Evolutionary conservation across 2,329 filamentous ascomycete species (phyloP).

Genomic region (Elsinoe arachidis): DNA sequence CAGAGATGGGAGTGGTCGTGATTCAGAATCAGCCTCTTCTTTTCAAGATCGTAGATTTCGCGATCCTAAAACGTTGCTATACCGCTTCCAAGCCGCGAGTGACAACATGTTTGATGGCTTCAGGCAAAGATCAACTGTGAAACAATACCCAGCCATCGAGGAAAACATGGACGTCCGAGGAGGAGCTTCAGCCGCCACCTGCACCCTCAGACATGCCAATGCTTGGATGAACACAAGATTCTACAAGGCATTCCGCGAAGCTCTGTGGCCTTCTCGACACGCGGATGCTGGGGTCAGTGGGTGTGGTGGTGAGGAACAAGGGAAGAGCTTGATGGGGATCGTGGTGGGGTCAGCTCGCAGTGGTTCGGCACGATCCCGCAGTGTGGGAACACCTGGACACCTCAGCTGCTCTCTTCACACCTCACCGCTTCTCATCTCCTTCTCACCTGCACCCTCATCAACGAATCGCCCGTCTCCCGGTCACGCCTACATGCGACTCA

Average conservation of each 20-base stretch:
- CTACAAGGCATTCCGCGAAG: background rate
- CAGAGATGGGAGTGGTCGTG: constrained; percentile 2
- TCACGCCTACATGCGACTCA: background rate
- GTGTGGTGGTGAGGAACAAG: background rate
- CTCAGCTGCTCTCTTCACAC: background rate
- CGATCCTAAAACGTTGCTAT: background rate
- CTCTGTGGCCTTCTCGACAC: background rate
- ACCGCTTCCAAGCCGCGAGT: background rate
- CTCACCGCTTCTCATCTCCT: too few species aligned
- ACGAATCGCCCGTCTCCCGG: background rate
- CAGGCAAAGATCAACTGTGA: constrained; percentile 1
- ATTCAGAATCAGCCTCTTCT: background rate
- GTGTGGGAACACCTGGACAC: background rate
- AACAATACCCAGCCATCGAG: background rate
- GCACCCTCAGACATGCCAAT: background rate
- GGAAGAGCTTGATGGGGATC: background rate
- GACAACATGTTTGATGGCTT: background rate
- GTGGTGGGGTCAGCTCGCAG: background rate
- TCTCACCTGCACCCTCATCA: background rate
- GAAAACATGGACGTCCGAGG: background rate
- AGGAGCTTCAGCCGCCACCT: background rate
- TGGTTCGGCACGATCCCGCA: constrained; percentile 7
- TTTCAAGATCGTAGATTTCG: background rate
- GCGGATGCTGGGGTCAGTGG: background rate
- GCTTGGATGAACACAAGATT: background rate